Conservation (phyloP, 108 stramenopile genomes). For the Chaetoceros tenuissimus region DNA sequence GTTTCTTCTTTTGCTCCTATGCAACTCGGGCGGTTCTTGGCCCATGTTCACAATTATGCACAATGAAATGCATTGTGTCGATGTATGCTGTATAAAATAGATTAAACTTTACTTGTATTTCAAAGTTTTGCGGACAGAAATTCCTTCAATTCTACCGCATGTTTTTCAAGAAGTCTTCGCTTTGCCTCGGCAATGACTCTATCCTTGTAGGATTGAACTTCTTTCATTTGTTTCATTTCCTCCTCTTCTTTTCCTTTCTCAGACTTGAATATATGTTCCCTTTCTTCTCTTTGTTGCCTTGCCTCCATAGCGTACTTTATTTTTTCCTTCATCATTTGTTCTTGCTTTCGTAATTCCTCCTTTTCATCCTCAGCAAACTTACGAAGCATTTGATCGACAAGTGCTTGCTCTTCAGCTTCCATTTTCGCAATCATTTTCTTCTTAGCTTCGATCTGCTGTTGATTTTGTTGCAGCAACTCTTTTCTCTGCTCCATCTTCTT, state of each 20-base stretch:
- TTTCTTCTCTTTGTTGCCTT: slow-evolving; percentile 28
- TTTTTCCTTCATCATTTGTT: slow-evolving; percentile 20
- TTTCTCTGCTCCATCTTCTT: slow-evolving; percentile 24
- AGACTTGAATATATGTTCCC: slow-evolving; percentile 20
- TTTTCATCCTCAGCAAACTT: slow-evolving; percentile 54
- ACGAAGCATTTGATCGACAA: slow-evolving; percentile 44
- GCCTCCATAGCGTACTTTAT: slow-evolving; percentile 31
- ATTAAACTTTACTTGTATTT: slow-evolving; percentile 5
- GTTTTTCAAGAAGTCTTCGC: slow-evolving; percentile 35
- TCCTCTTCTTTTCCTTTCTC: slow-evolving; percentile 34
- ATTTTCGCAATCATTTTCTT: slow-evolving; percentile 42
- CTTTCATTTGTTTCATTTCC: slow-evolving; percentile 16
- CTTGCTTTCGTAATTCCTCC: slow-evolving; percentile 30
- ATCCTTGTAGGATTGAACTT: slow-evolving; percentile 38
- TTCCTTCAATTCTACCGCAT: slow-evolving; percentile 39
- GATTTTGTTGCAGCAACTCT: slow-evolving; percentile 44
- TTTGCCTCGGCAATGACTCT: slow-evolving; percentile 44
- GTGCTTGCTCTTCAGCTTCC: slow-evolving; percentile 46
- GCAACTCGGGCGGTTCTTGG: slow-evolving; percentile 44
- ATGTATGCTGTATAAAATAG: too few species aligned
- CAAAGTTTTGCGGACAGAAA: slow-evolving; percentile 41
- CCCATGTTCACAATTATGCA: slow-evolving; percentile 29
- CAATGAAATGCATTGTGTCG: neutral
- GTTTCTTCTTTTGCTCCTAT: slow-evolving; percentile 32
- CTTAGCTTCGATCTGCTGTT: slow-evolving; percentile 32